Evolutionary conservation across 1,284 basidiomycete genomes (phyloP), one percentile per base, ranked within the genome.

Genomic region (Pholiota adiposa): DNA sequence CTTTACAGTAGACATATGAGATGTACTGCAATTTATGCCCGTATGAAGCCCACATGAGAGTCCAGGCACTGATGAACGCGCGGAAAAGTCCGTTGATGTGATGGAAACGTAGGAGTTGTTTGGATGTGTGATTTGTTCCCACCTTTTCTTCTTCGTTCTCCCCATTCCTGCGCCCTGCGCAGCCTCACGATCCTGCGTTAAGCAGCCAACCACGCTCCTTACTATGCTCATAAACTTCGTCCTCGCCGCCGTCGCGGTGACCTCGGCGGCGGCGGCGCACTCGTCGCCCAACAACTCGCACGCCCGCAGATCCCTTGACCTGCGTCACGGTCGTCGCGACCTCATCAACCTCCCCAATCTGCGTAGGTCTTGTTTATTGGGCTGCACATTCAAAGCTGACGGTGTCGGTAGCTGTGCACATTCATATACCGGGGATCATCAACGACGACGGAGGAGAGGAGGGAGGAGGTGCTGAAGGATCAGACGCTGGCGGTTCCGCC

Each of bases 221-320:
- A 33, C 43, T 29, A 54, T 59, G 55, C 51, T 51, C 33, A 18
- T 51, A 27, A 49, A 52, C 43, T 54, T 55, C 58, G 50, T 63
- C 63, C 60, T 63, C 52, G 58, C 61, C 41, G 58, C 78, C 38
- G 53, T 73, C 59, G 56, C 73, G 50, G 59, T 72, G 43, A 44
- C 71, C 36, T 58, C 67, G 33, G 71, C 70, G 53, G 63, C 72
- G 43, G 77, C 76, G 2, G 65, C 70, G 50, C 79, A 78, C 64
- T 75, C 77, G 1, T 75, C 76, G 16, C 43, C 68, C 11, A 53
- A 65, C 21, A 64, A 71, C 33, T 76, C 78, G 3, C 79, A 83
- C 73, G 73, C 77, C 12, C 74, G 82, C 48, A 76, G 79, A 23
- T 79, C 80, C 4, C 56, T 72, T 40, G 51, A 59, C 27, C 16